phyloP scores from a whole-genome alignment of 1,284 basidiomycete genomes.

The Puccinia polysora region DNA sequence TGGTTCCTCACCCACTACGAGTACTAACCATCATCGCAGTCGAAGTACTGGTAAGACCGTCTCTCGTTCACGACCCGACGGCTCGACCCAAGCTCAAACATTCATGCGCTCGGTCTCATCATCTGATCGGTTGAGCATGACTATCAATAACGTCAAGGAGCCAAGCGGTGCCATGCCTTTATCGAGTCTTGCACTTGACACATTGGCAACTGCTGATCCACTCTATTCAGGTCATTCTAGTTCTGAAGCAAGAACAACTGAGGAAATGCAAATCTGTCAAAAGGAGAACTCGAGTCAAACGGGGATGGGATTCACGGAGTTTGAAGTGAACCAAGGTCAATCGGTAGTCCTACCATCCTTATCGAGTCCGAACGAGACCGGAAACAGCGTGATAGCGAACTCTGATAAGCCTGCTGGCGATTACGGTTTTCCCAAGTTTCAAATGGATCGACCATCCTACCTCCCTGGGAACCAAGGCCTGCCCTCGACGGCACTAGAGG shows the following conservation, averaged over 20 bases:
- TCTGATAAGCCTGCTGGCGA: neutral
- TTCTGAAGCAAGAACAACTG: neutral
- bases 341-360: neutral
- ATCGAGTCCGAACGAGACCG: neutral
- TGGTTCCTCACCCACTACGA: neutral
- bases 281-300: neutral
- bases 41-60: neutral
- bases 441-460: neutral
- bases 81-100: neutral
- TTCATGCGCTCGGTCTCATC: neutral
- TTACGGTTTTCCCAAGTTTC: neutral
- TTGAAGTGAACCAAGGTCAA: neutral
- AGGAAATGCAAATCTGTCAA: neutral
- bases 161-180: neutral
- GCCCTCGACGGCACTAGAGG: conserved; percentile 6
- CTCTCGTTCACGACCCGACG: neutral
- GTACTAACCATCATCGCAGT: too few species aligned
- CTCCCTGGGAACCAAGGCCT: neutral
- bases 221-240: neutral
- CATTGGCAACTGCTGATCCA: neutral
- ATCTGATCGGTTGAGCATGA: neutral
- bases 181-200: neutral
- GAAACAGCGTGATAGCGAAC: neutral
- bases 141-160: neutral
- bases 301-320: neutral